phyloP scores from a whole-genome alignment of 345 rosid genomes.

The Noccaea caerulescens region DNA sequence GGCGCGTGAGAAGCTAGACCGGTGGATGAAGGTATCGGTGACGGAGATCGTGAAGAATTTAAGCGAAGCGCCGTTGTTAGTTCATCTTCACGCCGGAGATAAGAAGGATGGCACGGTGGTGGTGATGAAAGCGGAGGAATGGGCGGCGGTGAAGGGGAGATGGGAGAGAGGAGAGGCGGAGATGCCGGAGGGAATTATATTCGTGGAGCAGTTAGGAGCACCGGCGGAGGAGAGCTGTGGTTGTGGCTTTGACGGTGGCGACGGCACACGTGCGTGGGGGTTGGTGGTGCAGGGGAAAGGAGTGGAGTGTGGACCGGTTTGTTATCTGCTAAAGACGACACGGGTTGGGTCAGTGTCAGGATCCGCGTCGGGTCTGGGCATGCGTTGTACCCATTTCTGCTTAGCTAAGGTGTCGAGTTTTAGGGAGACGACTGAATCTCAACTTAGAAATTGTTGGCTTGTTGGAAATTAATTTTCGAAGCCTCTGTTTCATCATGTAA shows the following conservation, averaged over 20 bases:
- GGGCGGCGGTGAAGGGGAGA: conserved; percentile 37
- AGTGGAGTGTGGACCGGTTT: conserved; percentile 54
- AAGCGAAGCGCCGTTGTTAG: conserved; percentile 41
- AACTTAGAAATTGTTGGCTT: conserved; percentile 72
- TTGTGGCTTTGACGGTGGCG: conserved; percentile 58
- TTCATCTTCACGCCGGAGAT: conserved; percentile 29
- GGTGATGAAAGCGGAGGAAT: conserved; percentile 46
- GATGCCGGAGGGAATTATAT: conserved; percentile 45
- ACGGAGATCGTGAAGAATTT: conserved; percentile 43
- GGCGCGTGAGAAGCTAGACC: conserved; percentile 42
- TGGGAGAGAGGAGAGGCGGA: conserved; percentile 48
- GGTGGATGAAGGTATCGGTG: conserved; percentile 46
- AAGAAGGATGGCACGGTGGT: conserved; percentile 35
- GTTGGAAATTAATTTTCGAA: conserved; percentile 28
- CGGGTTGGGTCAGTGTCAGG: conserved; percentile 48
- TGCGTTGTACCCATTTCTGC: conserved; percentile 68
- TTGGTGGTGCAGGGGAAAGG: conserved; percentile 79
- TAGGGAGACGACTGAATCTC: conserved; percentile 55
- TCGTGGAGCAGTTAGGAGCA: conserved; percentile 38
- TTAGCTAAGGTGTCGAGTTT: conserved; percentile 66
- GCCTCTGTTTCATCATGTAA: background rate
- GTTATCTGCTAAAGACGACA: conserved; percentile 74
- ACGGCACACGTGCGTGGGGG: conserved; percentile 68
- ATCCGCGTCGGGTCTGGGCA: conserved; percentile 53
- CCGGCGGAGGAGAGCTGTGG: conserved; percentile 46